Conservation (phyloP, 1,284 basidiomycete genomes). For the Leccinum cinnamomeum region DNA sequence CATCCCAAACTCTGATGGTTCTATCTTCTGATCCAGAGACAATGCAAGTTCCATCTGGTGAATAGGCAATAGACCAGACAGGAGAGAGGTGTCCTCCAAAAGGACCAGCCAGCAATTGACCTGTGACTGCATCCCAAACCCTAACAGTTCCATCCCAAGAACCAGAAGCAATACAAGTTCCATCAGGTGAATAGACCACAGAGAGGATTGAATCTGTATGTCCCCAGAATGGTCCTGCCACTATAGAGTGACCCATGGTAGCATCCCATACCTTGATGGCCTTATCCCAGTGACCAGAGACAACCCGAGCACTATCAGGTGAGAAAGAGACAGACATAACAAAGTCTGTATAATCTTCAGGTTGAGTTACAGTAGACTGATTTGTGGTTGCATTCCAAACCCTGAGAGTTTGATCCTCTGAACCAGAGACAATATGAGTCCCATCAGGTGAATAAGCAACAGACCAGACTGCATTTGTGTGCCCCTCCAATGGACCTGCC, state of each 20-base stretch:
- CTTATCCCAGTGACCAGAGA: not conserved
- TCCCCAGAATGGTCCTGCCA: too few relatives aligned
- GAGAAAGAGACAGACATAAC: not conserved
- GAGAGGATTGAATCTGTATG: too few relatives aligned
- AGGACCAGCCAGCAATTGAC: too few relatives aligned
- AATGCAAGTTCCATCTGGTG: not conserved
- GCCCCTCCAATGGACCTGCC: not conserved
- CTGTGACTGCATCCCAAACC: too few relatives aligned
- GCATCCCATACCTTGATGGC: not conserved
- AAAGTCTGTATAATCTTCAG: not conserved
- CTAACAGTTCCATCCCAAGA: too few relatives aligned
- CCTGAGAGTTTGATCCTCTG: not conserved
- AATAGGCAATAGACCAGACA: too few relatives aligned
- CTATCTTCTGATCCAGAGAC: not conserved
- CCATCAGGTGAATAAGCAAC: slow-evolving; percentile 1
- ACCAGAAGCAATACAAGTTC: too few relatives aligned
- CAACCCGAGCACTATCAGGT: not conserved
- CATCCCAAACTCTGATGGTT: not conserved
- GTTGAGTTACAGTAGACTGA: not conserved
- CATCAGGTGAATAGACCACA: too few relatives aligned
- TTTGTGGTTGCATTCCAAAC: not conserved
- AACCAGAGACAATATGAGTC: not conserved
- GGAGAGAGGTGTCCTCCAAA: too few relatives aligned
- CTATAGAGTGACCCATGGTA: too few relatives aligned
- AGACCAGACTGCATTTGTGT: not conserved